Evolutionary conservation across 1,284 basidiomycete species (phyloP).

Genomic region (Xerocomus minutiporus): DNA sequence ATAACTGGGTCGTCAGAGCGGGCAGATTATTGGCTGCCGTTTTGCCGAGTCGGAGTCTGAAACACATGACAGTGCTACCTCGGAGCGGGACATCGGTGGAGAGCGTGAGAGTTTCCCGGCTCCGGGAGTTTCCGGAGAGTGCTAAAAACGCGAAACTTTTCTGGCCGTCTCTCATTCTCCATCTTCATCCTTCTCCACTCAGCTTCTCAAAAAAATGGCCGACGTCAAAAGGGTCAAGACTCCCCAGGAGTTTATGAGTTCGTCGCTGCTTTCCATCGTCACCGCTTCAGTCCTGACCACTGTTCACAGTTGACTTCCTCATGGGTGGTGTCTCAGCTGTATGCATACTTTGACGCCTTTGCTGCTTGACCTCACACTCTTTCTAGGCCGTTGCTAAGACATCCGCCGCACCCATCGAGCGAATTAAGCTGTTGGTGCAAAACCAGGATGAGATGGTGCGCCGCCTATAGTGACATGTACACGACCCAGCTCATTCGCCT

Average conservation of each 20-base stretch:
- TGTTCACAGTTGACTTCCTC: slow-evolving; percentile 71
- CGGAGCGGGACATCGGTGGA: slow-evolving; percentile 19
- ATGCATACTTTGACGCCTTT: slow-evolving; percentile 32
- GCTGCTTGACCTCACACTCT: slow-evolving; percentile 5
- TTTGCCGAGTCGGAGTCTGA: no score
- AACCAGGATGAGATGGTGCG: slow-evolving; percentile 93
- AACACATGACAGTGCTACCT: no score
- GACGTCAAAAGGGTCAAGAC: slow-evolving; percentile 72
- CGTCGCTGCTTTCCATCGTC: slow-evolving; percentile 9
- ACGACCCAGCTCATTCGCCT: slow-evolving; percentile 18
- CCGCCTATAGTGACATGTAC: slow-evolving; percentile 1
- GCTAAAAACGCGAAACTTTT: slow-evolving; percentile 40
- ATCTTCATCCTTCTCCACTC: slow-evolving; percentile 47
- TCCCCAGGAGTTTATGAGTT: slow-evolving; percentile 74
- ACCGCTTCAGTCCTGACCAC: slow-evolving; percentile 1
- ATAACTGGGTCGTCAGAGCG: not conserved
- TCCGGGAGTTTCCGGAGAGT: slow-evolving; percentile 39
- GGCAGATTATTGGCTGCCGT: no score
- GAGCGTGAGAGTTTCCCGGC: slow-evolving; percentile 36
- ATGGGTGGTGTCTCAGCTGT: slow-evolving; percentile 92
- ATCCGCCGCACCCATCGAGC: slow-evolving; percentile 96
- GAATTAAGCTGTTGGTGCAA: slow-evolving; percentile 97
- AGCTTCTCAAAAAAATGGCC: slow-evolving; percentile 62
- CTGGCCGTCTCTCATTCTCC: slow-evolving; percentile 30
- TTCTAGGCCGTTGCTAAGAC: slow-evolving; percentile 92